phyloP scores from a whole-genome alignment of 1,284 basidiomycete genomes.

The Stygiomarasmius scandens region DNA sequence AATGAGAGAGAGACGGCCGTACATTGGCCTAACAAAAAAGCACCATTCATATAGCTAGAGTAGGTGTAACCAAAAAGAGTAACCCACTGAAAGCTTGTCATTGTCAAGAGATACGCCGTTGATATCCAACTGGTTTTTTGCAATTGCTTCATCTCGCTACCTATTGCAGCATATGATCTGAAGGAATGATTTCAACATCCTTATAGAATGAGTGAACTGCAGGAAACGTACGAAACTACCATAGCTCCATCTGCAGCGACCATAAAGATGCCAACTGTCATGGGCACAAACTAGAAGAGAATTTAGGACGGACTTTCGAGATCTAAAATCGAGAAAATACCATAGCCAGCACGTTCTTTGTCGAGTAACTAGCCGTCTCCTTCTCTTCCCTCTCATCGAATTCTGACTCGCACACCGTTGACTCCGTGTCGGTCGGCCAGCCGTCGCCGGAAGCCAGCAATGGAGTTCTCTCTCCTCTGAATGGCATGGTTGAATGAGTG shows the following conservation, averaged over 20 bases:
- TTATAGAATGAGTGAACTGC: too few species aligned
- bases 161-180: constrained; percentile 60
- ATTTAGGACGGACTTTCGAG: too few species aligned
- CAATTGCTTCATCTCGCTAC: constrained; percentile 62
- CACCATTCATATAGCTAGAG: background rate
- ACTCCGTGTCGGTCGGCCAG: too few species aligned
- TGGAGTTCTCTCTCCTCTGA: too few species aligned
- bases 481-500: too few species aligned
- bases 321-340: background rate
- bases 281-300: constrained; percentile 50
- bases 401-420: too few species aligned
- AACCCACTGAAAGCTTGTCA: constrained; percentile 61
- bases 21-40: constrained; percentile 47
- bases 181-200: too few species aligned
- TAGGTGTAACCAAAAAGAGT: background rate
- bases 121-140: constrained; percentile 70
- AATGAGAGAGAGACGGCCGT: constrained; percentile 66
- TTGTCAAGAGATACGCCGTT: constrained; percentile 61
- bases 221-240: constrained; percentile 52
- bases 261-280: constrained; percentile 61
- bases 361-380: too few species aligned
- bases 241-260: constrained; percentile 62
- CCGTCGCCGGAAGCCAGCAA: too few species aligned
- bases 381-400: too few species aligned
- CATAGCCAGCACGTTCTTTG: background rate